Conservation (phyloP, 2,329 filamentous ascomycete species). For the Colletotrichum tofieldiae region DNA sequence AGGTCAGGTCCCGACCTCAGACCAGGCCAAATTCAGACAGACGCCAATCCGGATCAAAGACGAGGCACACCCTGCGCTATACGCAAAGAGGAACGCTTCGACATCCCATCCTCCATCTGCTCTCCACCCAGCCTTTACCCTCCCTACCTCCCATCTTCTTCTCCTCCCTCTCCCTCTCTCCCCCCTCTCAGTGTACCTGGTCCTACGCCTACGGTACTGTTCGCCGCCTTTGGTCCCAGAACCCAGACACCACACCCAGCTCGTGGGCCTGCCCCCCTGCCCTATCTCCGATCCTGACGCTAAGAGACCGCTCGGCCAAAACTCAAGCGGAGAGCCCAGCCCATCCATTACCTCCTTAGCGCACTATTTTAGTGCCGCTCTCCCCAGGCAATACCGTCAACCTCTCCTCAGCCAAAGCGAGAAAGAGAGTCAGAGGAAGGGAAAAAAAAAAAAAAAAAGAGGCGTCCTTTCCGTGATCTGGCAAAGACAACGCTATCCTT, state of each 20-base stretch:
- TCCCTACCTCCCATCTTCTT: slow-evolving; percentile 15
- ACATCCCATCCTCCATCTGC: slow-evolving; percentile 34
- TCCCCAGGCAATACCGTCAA: slow-evolving; percentile 44
- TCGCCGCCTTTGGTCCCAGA: slow-evolving; percentile 38
- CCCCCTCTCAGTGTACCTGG: slow-evolving; percentile 12
- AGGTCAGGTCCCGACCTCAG: slow-evolving; percentile 37
- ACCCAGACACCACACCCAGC: slow-evolving; percentile 38
- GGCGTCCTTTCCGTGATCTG: slow-evolving; percentile 42
- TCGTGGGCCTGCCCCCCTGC: slow-evolving; percentile 34
- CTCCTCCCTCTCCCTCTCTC: slow-evolving; percentile 9
- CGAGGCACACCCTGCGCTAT: slow-evolving; percentile 39
- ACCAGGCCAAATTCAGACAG: slow-evolving; percentile 39
- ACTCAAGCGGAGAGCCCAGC: slow-evolving; percentile 43
- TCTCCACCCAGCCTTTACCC: slow-evolving; percentile 30
- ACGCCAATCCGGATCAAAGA: slow-evolving; percentile 39
- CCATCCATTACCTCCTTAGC: slow-evolving; percentile 44
- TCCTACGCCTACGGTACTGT: slow-evolving; percentile 35
- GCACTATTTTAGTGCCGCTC: slow-evolving; percentile 46
- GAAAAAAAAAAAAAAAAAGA: slow-evolving; percentile 31
- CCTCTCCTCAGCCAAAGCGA: slow-evolving; percentile 36
- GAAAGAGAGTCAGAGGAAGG: slow-evolving; percentile 18
- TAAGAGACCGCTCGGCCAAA: slow-evolving; percentile 43
- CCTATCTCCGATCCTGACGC: slow-evolving; percentile 45
- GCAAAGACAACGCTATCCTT: slow-evolving; percentile 45
- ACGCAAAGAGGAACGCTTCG: slow-evolving; percentile 40